Conservation (phyloP, 768 basidiomycete genomes). For the Trametes meyenii region DNA sequence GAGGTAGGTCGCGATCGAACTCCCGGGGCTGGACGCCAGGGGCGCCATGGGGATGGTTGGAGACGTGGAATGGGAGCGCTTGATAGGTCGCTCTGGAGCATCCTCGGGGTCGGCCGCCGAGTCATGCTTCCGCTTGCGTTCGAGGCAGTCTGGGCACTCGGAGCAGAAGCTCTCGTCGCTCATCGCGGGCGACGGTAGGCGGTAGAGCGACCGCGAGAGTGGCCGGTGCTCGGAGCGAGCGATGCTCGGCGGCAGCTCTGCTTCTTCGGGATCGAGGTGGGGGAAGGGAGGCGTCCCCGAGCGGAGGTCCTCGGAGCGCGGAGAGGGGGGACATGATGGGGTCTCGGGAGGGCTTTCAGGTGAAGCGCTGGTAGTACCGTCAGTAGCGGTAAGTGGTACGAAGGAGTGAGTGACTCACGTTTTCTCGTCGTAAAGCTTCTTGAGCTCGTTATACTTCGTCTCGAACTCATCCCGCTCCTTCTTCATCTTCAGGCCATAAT, state of each 20-base stretch:
- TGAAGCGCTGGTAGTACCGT: background rate
- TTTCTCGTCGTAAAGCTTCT: slow-evolving; percentile 28
- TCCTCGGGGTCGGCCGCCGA: slow-evolving; percentile 7
- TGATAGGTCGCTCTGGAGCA: slow-evolving; percentile 18
- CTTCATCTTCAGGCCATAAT: slow-evolving; percentile 33
- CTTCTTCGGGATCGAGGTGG: slow-evolving; percentile 15
- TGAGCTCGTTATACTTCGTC: slow-evolving; percentile 30
- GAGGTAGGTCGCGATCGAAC: slow-evolving; percentile 14
- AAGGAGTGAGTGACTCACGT: slow-evolving; percentile 22
- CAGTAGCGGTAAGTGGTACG: background rate
- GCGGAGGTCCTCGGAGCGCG: slow-evolving; percentile 12
- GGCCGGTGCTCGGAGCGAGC: slow-evolving; percentile 4
- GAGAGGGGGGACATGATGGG: slow-evolving; percentile 13
- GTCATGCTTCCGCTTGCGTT: slow-evolving; percentile 16
- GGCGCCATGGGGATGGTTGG: slow-evolving; percentile 7
- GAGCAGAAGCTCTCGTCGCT: slow-evolving; percentile 34
- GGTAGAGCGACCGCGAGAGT: slow-evolving; percentile 24
- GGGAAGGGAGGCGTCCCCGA: slow-evolving; percentile 7
- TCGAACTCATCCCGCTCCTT: slow-evolving; percentile 33
- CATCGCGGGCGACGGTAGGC: slow-evolving; percentile 26
- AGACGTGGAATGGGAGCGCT: slow-evolving; percentile 20
- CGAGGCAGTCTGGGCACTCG: slow-evolving; percentile 31
- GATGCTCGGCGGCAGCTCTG: slow-evolving; percentile 19
- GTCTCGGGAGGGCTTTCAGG: slow-evolving; percentile 11
- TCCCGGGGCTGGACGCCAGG: slow-evolving; percentile 8